Evolutionary conservation across 257 asterid genomes (phyloP).

Genomic region (Asclepias syriaca): DNA sequence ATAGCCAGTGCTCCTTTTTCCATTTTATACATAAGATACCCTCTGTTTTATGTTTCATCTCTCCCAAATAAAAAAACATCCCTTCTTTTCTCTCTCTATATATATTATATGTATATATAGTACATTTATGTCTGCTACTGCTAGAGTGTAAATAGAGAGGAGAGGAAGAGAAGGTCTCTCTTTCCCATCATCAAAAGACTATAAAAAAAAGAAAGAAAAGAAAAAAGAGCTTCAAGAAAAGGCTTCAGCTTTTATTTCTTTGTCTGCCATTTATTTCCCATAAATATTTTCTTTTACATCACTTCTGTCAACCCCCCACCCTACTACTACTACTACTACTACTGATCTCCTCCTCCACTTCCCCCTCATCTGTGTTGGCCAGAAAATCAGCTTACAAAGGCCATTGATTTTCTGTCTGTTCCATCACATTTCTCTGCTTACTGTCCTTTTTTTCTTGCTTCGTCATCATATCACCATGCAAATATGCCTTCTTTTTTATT

Average conservation of each 20-base stretch:
- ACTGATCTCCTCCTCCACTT: slow-evolving; percentile 9
- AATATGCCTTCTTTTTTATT: neutral
- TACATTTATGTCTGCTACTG: slow-evolving; percentile 4
- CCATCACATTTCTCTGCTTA: slow-evolving; percentile 16
- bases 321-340: too few relatives aligned
- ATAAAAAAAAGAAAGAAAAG: slow-evolving; percentile 33
- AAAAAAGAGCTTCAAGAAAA: slow-evolving; percentile 40
- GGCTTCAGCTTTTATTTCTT: slow-evolving; percentile 54
- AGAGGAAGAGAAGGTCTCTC: slow-evolving; percentile 20
- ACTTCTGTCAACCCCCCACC: slow-evolving; percentile 21
- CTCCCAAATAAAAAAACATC: neutral
- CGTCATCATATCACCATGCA: slow-evolving; percentile 14
- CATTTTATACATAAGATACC: slow-evolving; percentile 4
- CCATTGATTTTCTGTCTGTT: slow-evolving; percentile 24
- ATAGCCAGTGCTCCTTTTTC: slow-evolving; percentile 31
- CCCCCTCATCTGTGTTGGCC: slow-evolving; percentile 22
- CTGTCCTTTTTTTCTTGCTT: neutral
- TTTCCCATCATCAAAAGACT: slow-evolving; percentile 54
- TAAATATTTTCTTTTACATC: slow-evolving; percentile 39
- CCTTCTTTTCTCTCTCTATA: neutral
- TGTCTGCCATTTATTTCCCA: slow-evolving; percentile 76
- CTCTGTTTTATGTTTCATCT: neutral
- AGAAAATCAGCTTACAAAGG: slow-evolving; percentile 25
- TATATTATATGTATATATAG: neutral
- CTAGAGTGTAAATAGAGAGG: neutral